phyloP scores from a whole-genome alignment of 805 yeast species.

The Saccharomycopsis capsularis region DNA sequence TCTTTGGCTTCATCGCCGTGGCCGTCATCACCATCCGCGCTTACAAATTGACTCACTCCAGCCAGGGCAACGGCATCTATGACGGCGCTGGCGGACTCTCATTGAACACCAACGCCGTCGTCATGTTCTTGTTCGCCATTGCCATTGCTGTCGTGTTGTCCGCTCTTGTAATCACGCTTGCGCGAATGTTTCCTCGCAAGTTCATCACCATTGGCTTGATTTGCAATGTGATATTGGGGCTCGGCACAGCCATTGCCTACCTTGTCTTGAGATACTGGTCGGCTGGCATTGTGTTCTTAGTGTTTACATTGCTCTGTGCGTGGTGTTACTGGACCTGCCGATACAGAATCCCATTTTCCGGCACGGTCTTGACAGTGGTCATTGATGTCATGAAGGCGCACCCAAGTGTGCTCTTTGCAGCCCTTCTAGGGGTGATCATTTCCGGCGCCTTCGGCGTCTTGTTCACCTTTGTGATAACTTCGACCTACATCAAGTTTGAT shows the following conservation, averaged over 20 bases:
- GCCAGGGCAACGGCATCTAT: slow-evolving; percentile 61
- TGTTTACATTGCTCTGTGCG: slow-evolving; percentile 58
- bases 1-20: slow-evolving; percentile 62
- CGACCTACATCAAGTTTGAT: slow-evolving; percentile 72
- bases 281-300: slow-evolving; percentile 69
- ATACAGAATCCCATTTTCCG: slow-evolving; percentile 64
- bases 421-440: slow-evolving; percentile 52
- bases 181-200: slow-evolving; percentile 46
- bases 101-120: slow-evolving; percentile 66
- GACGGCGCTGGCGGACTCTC: slow-evolving; percentile 43
- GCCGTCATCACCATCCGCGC: slow-evolving; percentile 64
- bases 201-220: slow-evolving; percentile 67
- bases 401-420: slow-evolving; percentile 61
- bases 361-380: slow-evolving; percentile 60
- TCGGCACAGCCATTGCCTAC: slow-evolving; percentile 73
- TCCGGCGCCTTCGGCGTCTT: slow-evolving; percentile 59
- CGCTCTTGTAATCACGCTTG: slow-evolving; percentile 2
- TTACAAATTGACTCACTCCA: slow-evolving; percentile 47
- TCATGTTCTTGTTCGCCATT: slow-evolving; percentile 32
- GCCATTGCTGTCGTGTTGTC: slow-evolving; percentile 16
- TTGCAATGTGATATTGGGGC: slow-evolving; percentile 56
- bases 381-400: slow-evolving; percentile 68
- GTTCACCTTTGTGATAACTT: slow-evolving; percentile 61
- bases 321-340: slow-evolving; percentile 71
- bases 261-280: slow-evolving; percentile 64